Evolutionary conservation across 2,329 filamentous ascomycete genomes (phyloP).

Genomic region (Paraphaeosphaeria minitans): DNA sequence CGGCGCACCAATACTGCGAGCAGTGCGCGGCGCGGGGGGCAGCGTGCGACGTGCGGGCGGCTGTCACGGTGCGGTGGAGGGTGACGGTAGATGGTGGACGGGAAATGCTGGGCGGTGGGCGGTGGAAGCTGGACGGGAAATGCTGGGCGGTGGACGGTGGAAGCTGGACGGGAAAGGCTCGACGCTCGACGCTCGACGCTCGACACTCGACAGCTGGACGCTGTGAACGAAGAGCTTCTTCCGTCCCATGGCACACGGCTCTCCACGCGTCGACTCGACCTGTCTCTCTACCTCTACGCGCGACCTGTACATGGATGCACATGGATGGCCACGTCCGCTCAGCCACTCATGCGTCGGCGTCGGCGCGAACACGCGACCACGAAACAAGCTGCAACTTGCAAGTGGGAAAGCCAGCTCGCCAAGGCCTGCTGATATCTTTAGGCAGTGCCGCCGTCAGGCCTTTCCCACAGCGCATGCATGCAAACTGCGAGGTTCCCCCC

Average conservation of each 20-base stretch:
- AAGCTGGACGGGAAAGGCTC: no score
- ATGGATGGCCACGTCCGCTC: neutral
- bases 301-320: no score
- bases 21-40: neutral
- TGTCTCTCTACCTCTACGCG: neutral
- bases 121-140: no score
- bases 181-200: no score
- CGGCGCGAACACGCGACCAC: slow-evolving; percentile 2
- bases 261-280: no score
- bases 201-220: no score
- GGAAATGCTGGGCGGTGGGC: no score
- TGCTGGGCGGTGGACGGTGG: no score
- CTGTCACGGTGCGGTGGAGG: neutral
- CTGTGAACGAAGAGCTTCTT: no score
- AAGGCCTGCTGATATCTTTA: slow-evolving; percentile 4
- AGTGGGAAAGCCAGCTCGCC: slow-evolving; percentile 7
- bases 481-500: slow-evolving; percentile 5
- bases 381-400: slow-evolving; percentile 9
- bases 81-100: no score
- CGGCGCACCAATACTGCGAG: neutral
- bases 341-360: neutral
- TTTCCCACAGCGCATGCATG: slow-evolving; percentile 5
- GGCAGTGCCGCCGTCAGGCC: slow-evolving; percentile 7
- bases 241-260: no score
- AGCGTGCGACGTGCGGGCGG: neutral